Conservation (phyloP, 306 rosid species). For the Prunus fruticosa region DNA sequence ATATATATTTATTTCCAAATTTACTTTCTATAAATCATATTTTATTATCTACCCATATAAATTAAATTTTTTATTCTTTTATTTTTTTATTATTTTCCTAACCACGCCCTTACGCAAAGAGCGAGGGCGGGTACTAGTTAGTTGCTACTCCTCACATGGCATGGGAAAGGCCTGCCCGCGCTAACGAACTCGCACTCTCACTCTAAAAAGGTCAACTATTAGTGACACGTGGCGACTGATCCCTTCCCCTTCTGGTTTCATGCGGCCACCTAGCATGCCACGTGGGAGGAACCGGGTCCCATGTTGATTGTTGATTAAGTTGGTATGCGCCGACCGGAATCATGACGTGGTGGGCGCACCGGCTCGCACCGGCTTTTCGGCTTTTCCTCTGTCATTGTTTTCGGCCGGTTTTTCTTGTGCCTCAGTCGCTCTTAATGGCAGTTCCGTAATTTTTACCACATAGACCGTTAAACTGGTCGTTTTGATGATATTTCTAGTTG, state of each 20-base stretch:
- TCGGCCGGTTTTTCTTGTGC: conserved; percentile 23
- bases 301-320: conserved; percentile 36
- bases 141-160: conserved; percentile 41
- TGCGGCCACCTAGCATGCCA: conserved; percentile 49
- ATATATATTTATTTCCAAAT: background rate
- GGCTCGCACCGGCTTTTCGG: conserved; percentile 21
- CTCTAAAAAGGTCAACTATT: background rate
- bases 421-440: conserved; percentile 5
- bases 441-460: background rate
- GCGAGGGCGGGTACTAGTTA: background rate
- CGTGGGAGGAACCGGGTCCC: conserved; percentile 35
- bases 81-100: conserved; percentile 13
- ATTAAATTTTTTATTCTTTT: background rate
- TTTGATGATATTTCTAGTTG: background rate
- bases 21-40: background rate
- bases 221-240: conserved; percentile 21
- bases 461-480: background rate
- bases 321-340: conserved; percentile 46
- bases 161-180: conserved; percentile 33
- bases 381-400: conserved; percentile 29
- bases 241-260: background rate
- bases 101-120: conserved; percentile 25
- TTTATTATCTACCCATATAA: background rate
- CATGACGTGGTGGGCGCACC: conserved; percentile 39
- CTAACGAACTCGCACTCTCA: conserved; percentile 22